A percentile compares a stretch with the other conserved stretches of the same genome.
phyloP scores from a whole-genome alignment of 2,329 filamentous ascomycete genomes.

The Phyllosticta ampelicida region DNA sequence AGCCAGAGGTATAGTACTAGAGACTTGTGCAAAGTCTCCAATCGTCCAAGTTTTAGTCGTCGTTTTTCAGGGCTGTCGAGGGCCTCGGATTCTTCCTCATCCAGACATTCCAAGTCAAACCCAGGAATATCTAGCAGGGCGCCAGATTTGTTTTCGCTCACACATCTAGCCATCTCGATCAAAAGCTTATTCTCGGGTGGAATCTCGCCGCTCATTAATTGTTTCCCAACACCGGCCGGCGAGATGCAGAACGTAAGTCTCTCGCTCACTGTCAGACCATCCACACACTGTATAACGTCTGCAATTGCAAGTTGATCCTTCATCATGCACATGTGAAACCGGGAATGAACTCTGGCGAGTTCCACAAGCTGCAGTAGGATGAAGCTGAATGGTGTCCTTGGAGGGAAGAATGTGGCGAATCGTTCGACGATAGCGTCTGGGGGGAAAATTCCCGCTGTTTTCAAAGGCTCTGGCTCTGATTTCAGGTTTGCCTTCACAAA shows the following conservation, averaged over 20 bases:
- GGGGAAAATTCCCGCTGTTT: constrained; percentile 62
- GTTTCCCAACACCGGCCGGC: constrained; percentile 46
- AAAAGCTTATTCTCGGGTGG: constrained; percentile 41
- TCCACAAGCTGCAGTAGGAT: constrained; percentile 67
- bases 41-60: constrained; percentile 38
- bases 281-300: constrained; percentile 61
- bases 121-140: constrained; percentile 59
- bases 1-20: constrained; percentile 88
- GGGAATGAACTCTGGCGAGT: constrained; percentile 50
- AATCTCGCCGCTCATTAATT: constrained; percentile 38
- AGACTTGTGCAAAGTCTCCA: constrained; percentile 72
- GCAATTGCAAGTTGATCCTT: constrained; percentile 55
- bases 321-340: constrained; percentile 61
- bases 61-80: constrained; percentile 36
- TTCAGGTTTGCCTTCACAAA: constrained; percentile 53
- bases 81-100: constrained; percentile 37
- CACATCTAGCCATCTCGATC: constrained; percentile 54
- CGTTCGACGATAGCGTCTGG: constrained; percentile 59
- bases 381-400: constrained; percentile 70
- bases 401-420: constrained; percentile 74
- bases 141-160: constrained; percentile 57
- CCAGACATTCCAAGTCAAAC: constrained; percentile 64
- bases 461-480: constrained; percentile 53
- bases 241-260: constrained; percentile 64
- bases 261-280: constrained; percentile 58